A percentile compares a stretch with the other conserved stretches of the same genome.
Evolutionary conservation across 2,329 filamentous ascomycete genomes (phyloP).

Genomic region (Xylariaceae sp.): DNA sequence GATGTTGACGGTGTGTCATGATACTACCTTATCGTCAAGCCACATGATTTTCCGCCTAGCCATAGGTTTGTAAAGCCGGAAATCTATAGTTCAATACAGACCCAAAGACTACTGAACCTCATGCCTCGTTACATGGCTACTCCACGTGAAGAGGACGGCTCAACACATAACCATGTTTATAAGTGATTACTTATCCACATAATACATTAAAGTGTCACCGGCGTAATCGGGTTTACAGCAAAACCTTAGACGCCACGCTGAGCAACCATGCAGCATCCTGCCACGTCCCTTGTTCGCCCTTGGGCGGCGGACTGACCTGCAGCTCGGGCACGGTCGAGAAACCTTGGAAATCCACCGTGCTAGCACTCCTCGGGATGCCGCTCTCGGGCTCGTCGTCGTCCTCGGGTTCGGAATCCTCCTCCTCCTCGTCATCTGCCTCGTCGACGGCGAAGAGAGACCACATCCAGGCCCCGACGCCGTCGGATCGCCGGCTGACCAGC

Average conservation of each 20-base stretch:
- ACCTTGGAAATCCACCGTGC: constrained; percentile 38
- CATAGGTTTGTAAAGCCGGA: background rate
- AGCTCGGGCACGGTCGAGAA: constrained; percentile 40
- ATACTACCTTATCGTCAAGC: background rate
- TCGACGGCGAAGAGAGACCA: constrained; percentile 58
- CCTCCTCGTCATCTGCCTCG: constrained; percentile 55
- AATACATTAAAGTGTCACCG: no score
- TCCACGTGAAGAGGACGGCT: background rate
- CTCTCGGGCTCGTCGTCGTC: constrained; percentile 36
- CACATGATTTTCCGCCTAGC: constrained; percentile 1
- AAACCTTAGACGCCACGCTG: constrained; percentile 59
- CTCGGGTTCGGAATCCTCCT: constrained; percentile 35
- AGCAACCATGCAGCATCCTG: constrained; percentile 65
- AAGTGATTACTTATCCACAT: no score
- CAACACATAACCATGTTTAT: no score
- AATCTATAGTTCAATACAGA: no score
- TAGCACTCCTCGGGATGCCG: constrained; percentile 34
- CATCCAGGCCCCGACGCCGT: constrained; percentile 56
- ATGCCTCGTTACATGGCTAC: constrained; percentile 5
- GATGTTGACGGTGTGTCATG: background rate
- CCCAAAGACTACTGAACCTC: no score
- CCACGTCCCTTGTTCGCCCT: constrained; percentile 57
- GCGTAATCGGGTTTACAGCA: constrained; percentile 40
- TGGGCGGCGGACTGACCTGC: constrained; percentile 44
- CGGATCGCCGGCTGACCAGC: constrained; percentile 51